Evolutionary conservation across 495 filamentous ascomycete species (phyloP).

Genomic region (Penicillium subrubescens): DNA sequence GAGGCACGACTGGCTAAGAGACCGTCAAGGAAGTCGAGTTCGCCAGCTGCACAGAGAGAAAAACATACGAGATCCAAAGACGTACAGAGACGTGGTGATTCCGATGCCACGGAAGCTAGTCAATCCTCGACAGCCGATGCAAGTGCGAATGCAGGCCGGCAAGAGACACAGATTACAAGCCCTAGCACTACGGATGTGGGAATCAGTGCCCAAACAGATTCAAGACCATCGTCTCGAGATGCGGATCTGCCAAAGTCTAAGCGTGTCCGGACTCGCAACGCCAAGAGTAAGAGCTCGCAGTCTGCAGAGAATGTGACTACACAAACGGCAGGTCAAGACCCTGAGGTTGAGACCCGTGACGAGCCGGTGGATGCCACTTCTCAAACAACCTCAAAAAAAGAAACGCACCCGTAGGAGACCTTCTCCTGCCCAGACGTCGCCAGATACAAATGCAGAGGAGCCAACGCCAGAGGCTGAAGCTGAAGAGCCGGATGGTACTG

Average conservation of each 20-base stretch:
- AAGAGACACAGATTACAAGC: neutral
- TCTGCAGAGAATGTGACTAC: neutral
- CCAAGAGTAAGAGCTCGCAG: neutral
- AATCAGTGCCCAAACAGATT: too few species aligned
- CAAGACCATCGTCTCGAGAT: neutral
- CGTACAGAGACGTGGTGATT: neutral
- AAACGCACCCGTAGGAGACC: constrained; percentile 18
- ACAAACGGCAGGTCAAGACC: neutral
- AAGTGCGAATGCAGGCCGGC: neutral
- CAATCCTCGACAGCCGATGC: neutral
- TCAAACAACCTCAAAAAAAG: constrained; percentile 3
- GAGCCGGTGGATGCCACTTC: neutral
- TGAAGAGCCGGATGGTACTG: neutral
- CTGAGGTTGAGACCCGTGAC: neutral
- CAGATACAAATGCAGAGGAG: neutral
- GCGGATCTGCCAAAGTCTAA: neutral
- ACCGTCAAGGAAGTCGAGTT: neutral
- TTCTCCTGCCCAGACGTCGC: constrained; percentile 1
- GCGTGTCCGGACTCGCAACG: neutral
- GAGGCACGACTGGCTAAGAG: neutral
- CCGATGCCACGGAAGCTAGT: neutral
- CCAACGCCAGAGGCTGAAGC: neutral
- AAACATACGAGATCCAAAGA: neutral
- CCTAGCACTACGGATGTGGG: neutral
- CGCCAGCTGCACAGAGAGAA: neutral